phyloP scores from a whole-genome alignment of 2,329 filamentous ascomycete genomes.

The Chaetomium sp. region DNA sequence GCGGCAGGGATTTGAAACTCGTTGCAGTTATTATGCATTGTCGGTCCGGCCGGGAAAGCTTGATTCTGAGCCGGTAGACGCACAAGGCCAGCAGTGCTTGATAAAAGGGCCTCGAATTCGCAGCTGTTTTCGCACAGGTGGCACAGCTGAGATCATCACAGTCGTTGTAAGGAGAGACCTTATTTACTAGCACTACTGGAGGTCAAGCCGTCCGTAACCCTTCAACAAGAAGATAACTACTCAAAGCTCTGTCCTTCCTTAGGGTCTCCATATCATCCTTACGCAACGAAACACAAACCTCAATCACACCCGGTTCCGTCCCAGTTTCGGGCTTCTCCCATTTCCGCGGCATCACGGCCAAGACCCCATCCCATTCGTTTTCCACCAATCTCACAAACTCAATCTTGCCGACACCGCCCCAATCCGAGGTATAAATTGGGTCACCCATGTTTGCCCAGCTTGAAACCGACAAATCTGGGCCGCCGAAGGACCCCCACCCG shows the following conservation, averaged over 20 bases:
- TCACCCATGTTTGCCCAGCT: constrained; percentile 15
- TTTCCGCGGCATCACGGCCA: constrained; percentile 7
- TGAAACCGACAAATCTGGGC: constrained; percentile 8
- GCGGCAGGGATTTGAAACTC: too few species aligned
- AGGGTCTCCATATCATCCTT: constrained; percentile 7
- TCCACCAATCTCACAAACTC: constrained; percentile 7
- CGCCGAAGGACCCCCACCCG: background rate
- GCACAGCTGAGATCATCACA: too few species aligned
- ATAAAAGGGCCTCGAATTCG: too few species aligned
- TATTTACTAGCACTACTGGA: too few species aligned
- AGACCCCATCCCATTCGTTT: background rate
- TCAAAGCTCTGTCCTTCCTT: background rate
- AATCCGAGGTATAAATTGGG: constrained; percentile 7
- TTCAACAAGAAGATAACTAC: constrained; percentile 2
- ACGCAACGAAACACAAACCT: constrained; percentile 4
- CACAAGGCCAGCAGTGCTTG: too few species aligned
- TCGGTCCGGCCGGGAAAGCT: too few species aligned
- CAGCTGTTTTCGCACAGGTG: too few species aligned
- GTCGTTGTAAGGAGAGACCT: too few species aligned
- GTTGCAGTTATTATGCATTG: too few species aligned
- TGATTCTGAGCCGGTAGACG: too few species aligned
- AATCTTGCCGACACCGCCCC: constrained; percentile 7
- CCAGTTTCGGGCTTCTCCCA: background rate
- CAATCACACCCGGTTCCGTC: background rate
- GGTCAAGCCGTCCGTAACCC: background rate